These are phyloP conservation scores for Suillus clintonianus DNA, from an alignment of 768 basidiomycete species.

Conservation along the genomic window DNA sequence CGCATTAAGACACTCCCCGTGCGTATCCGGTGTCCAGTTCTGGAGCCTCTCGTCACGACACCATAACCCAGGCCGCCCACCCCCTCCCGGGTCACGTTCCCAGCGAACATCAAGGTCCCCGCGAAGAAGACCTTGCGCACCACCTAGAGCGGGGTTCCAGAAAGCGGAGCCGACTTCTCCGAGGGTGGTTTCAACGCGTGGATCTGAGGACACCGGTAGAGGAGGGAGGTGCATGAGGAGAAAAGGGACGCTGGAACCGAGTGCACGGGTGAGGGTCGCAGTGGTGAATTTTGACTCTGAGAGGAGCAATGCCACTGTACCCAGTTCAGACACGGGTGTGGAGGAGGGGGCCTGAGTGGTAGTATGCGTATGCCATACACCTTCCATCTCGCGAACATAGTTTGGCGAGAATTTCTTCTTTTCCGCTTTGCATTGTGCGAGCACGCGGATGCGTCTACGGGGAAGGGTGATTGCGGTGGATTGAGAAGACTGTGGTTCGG, in stretches of 20 bases:
- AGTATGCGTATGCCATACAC: slow-evolving; percentile 58
- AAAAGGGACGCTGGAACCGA: slow-evolving; percentile 76
- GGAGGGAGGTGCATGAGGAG: slow-evolving; percentile 77
- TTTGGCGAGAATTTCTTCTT: slow-evolving; percentile 78
- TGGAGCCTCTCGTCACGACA: slow-evolving; percentile 29
- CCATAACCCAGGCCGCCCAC: slow-evolving; percentile 41
- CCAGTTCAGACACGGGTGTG: slow-evolving; percentile 5
- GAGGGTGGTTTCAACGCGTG: slow-evolving; percentile 2
- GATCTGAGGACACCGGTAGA: not conserved
- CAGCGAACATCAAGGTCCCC: slow-evolving; percentile 68
- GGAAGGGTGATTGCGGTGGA: slow-evolving; percentile 11
- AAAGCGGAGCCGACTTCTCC: slow-evolving; percentile 50
- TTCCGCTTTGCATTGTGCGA: slow-evolving; percentile 93
- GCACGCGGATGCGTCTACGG: slow-evolving; percentile 65
- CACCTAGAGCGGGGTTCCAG: slow-evolving; percentile 70
- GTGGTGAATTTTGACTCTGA: slow-evolving; percentile 83
- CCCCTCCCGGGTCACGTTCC: slow-evolving; percentile 44
- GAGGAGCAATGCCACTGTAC: slow-evolving; percentile 67
- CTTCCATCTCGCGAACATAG: slow-evolving; percentile 87
- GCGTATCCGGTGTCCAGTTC: slow-evolving; percentile 21
- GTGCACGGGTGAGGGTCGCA: slow-evolving; percentile 65
- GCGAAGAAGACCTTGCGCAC: slow-evolving; percentile 53
- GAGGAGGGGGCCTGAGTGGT: not conserved
- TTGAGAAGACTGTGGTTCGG: not conserved
- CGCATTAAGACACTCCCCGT: not conserved